These are phyloP conservation scores for Phaeolepiota aurea DNA, from an alignment of 768 basidiomycete genomes.

Conservation along the genomic window DNA sequence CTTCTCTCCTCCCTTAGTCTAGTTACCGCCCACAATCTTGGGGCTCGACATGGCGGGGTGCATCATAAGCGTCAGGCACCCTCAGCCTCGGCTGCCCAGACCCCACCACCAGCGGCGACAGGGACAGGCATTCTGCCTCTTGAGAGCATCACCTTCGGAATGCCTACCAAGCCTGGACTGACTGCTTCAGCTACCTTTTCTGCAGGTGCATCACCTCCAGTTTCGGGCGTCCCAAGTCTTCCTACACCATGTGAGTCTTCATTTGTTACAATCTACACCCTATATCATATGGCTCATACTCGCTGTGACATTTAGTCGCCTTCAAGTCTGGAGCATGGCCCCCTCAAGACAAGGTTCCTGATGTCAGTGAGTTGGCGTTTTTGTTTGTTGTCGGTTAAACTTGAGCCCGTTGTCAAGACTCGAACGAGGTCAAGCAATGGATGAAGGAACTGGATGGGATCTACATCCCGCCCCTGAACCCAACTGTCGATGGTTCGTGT, in stretches of 20 bases:
- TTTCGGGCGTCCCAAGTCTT: slow-evolving; percentile 57
- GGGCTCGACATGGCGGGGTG: background rate
- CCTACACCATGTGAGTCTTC: slow-evolving; percentile 39
- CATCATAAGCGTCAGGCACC: slow-evolving; percentile 4
- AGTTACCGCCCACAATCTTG: background rate
- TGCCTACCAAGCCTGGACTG: slow-evolving; percentile 44
- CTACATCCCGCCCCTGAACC: slow-evolving; percentile 55
- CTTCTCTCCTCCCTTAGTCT: background rate
- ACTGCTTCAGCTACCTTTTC: slow-evolving; percentile 43
- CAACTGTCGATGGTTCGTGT: slow-evolving; percentile 65
- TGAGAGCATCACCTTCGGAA: slow-evolving; percentile 50
- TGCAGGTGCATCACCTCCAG: slow-evolving; percentile 53
- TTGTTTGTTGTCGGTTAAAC: slow-evolving; percentile 2
- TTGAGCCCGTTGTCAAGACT: slow-evolving; percentile 13
- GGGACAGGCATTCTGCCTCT: slow-evolving; percentile 52
- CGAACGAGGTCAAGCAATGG: slow-evolving; percentile 63
- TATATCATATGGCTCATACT: slow-evolving; percentile 2
- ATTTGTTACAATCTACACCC: slow-evolving; percentile 1
- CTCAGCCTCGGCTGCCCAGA: slow-evolving; percentile 10
- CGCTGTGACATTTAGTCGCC: slow-evolving; percentile 40
- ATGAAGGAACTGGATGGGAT: slow-evolving; percentile 67
- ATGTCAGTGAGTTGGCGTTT: slow-evolving; percentile 45
- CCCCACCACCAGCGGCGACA: slow-evolving; percentile 40
- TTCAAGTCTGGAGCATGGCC: slow-evolving; percentile 53
- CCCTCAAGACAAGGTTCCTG: slow-evolving; percentile 47